Percentiles rank a stretch among this genome's conserved stretches.
Conservation (phyloP, 2,329 filamentous ascomycete genomes). For the Pseudogymnoascus sp. region DNA sequence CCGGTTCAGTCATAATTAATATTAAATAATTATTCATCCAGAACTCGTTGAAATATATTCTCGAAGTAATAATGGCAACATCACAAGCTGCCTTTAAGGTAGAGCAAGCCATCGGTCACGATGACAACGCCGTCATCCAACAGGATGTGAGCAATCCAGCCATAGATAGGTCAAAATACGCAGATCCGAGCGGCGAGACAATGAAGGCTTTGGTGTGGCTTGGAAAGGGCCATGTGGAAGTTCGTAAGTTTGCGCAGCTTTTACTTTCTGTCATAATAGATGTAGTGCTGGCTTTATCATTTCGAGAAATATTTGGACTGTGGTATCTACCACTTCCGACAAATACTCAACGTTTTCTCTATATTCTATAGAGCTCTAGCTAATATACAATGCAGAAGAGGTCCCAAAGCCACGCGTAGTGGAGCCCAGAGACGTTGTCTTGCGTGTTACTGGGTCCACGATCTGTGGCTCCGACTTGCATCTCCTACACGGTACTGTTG, state of each 20-base stretch:
- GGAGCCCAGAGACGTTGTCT: conserved; percentile 25
- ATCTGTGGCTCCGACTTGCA: conserved; percentile 30
- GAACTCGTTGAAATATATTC: not conserved
- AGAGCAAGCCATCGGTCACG: conserved; percentile 64
- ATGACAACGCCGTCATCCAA: conserved; percentile 52
- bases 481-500: conserved; percentile 30
- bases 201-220: conserved; percentile 82
- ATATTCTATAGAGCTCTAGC: not conserved
- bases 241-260: conserved; percentile 39
- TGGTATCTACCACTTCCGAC: too few relatives aligned
- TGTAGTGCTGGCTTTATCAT: not conserved
- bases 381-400: conserved; percentile 12
- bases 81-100: conserved; percentile 56
- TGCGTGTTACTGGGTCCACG: conserved; percentile 27
- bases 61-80: not conserved
- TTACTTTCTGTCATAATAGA: not conserved
- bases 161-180: conserved; percentile 41
- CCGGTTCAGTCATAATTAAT: not conserved
- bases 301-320: not conserved
- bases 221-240: conserved; percentile 69
- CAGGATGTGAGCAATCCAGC: conserved; percentile 65
- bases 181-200: conserved; percentile 42
- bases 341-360: not conserved
- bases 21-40: not conserved
- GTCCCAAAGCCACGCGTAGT: conserved; percentile 25